phyloP scores from a whole-genome alignment of 2,329 filamentous ascomycete species.

The Bertia moriformis region DNA sequence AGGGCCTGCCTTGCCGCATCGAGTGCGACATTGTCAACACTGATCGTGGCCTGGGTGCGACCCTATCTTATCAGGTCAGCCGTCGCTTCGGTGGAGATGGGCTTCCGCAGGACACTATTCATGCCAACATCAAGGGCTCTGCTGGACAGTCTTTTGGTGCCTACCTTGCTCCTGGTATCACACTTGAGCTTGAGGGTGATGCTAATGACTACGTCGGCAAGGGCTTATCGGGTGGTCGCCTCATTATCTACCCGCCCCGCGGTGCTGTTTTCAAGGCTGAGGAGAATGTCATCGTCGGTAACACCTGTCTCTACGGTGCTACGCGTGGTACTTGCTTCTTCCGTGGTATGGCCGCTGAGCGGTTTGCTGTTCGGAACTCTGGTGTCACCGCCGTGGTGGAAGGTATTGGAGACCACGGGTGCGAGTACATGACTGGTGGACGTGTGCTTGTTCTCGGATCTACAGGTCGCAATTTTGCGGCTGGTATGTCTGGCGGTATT shows the following conservation, averaged over 20 bases:
- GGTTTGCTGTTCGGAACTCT: constrained; percentile 92
- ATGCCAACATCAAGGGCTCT: constrained; percentile 91
- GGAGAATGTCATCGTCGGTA: constrained; percentile 86
- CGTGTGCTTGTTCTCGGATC: constrained; percentile 74
- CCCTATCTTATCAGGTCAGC: constrained; percentile 88
- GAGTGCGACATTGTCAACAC: constrained; percentile 96
- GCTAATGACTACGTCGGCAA: constrained; percentile 96
- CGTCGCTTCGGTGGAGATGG: constrained; percentile 82
- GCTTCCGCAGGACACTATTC: constrained; percentile 81
- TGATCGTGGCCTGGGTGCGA: constrained; percentile 83
- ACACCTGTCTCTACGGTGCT: constrained; percentile 88
- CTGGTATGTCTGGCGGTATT: constrained; percentile 96
- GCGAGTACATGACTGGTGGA: constrained; percentile 98
- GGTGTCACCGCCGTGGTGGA: constrained; percentile 93
- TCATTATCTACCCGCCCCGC: constrained; percentile 86
- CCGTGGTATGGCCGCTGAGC: constrained; percentile 89
- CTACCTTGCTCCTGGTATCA: constrained; percentile 83
- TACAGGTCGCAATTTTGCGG: constrained; percentile 92
- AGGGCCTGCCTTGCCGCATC: constrained; percentile 80
- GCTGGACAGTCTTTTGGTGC: constrained; percentile 94
- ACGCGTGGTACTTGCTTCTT: constrained; percentile 88
- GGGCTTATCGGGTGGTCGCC: constrained; percentile 78
- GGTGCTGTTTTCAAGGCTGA: constrained; percentile 87
- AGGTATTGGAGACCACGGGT: constrained; percentile 88
- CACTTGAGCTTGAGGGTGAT: constrained; percentile 87